These are phyloP conservation scores for Leptoxyphium fumago DNA, from an alignment of 2,329 filamentous ascomycete genomes.

Conservation along the genomic window DNA sequence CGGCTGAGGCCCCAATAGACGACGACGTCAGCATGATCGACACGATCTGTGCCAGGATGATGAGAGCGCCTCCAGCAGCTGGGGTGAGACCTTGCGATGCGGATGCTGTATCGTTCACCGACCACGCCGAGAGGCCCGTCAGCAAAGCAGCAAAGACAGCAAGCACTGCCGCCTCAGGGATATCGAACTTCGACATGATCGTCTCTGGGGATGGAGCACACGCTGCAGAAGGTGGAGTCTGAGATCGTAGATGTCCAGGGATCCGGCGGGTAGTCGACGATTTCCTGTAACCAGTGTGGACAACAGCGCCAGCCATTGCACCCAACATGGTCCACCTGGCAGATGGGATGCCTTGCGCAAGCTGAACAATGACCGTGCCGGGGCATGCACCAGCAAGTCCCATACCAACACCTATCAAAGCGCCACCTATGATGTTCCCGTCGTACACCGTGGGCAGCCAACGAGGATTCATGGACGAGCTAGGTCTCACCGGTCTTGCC, in stretches of 20 bases:
- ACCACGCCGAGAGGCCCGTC: neutral
- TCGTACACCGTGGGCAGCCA: slow-evolving; percentile 39
- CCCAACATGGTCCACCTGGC: slow-evolving; percentile 26
- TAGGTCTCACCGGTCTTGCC: slow-evolving; percentile 29
- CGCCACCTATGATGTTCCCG: slow-evolving; percentile 50
- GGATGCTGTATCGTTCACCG: neutral
- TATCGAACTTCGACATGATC: slow-evolving; percentile 16
- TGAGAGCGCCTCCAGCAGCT: slow-evolving; percentile 41
- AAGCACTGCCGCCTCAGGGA: neutral
- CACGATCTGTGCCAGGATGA: slow-evolving; percentile 43
- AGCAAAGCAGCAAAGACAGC: neutral
- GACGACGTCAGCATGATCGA: slow-evolving; percentile 39
- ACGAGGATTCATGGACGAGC: slow-evolving; percentile 32
- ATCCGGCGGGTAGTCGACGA: neutral
- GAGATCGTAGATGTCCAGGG: neutral
- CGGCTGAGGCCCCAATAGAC: slow-evolving; percentile 46
- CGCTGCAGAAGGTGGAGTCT: slow-evolving; percentile 18
- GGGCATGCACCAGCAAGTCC: slow-evolving; percentile 50
- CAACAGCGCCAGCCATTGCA: slow-evolving; percentile 38
- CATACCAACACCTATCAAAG: slow-evolving; percentile 51
- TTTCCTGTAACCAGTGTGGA: slow-evolving; percentile 8
- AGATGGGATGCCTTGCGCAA: slow-evolving; percentile 38
- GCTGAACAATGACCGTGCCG: slow-evolving; percentile 48
- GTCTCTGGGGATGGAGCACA: slow-evolving; percentile 19
- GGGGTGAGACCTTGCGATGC: slow-evolving; percentile 19